Evolutionary conservation across 83 land plant species (phyloP).

Genomic region (Isoetes engelmannii): DNA sequence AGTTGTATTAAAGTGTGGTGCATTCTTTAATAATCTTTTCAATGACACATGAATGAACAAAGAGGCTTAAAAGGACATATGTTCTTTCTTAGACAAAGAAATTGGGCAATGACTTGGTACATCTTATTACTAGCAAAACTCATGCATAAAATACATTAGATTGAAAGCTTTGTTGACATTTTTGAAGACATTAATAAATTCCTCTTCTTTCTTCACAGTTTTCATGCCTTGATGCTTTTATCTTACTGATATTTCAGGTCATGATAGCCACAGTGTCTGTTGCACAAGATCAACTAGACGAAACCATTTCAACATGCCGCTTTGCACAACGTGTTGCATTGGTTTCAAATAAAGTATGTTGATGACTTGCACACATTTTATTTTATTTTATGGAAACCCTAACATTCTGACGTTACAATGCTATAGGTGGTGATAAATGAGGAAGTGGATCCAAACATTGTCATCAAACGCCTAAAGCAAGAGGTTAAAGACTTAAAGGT

Average conservation of each 20-base stretch:
- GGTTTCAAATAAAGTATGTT: constrained; percentile 30
- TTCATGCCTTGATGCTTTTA: not conserved
- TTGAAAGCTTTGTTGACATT: no score
- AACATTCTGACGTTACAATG: not conserved
- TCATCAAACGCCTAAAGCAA: constrained; percentile 38
- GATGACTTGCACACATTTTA: not conserved
- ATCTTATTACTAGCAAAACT: no score
- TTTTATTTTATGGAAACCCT: no score
- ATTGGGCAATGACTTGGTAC: no score
- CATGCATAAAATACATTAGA: no score
- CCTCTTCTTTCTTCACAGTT: no score
- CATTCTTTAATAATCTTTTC: no score
- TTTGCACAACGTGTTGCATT: constrained; percentile 42
- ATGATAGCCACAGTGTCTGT: constrained; percentile 39
- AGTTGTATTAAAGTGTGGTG: no score
- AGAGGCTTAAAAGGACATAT: no score
- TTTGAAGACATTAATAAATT: no score
- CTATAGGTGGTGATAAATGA: constrained; percentile 34
- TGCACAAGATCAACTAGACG: constrained; percentile 38
- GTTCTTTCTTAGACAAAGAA: no score
- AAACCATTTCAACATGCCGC: constrained; percentile 41
- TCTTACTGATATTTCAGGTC: constrained; percentile 16
- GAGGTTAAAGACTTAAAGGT: constrained; percentile 35
- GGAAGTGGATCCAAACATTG: constrained; percentile 37
- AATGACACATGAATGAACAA: no score